Evolutionary conservation across 768 basidiomycete species (phyloP).

Genomic region (Exidia glandulosa): DNA sequence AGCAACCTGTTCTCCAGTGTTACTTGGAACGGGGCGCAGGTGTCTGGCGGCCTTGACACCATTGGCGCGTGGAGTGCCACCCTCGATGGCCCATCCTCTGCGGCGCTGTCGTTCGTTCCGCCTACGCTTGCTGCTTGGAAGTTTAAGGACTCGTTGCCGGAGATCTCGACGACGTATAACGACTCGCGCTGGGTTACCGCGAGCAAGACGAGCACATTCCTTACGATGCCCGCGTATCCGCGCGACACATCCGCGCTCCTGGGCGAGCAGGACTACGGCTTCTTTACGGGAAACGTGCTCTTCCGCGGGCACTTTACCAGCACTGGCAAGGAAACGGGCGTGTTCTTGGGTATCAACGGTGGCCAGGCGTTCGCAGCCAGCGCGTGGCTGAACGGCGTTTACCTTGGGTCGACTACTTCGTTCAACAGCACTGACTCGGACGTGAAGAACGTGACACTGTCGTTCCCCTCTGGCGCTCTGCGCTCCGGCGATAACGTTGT

Average conservation of each 20-base stretch:
- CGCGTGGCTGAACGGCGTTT: conserved; percentile 66
- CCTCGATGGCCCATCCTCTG: neutral
- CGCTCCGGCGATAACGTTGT: conserved; percentile 57
- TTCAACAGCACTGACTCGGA: conserved; percentile 14
- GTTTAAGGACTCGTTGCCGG: conserved; percentile 67
- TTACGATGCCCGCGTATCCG: conserved; percentile 12
- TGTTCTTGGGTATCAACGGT: conserved; percentile 71
- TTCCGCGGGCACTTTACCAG: conserved; percentile 69
- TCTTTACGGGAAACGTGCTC: conserved; percentile 44
- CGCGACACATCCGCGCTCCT: neutral
- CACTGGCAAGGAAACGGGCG: conserved; percentile 3
- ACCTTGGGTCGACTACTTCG: conserved; percentile 26
- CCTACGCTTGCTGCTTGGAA: conserved; percentile 49
- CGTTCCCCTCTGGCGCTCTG: conserved; percentile 48
- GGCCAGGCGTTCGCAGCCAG: conserved; percentile 76
- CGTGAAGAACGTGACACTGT: conserved; percentile 57
- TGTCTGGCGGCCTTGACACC: conserved; percentile 11
- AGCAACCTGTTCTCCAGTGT: conserved; percentile 33
- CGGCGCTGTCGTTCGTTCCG: conserved; percentile 16
- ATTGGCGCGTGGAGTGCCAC: neutral
- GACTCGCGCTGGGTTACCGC: conserved; percentile 58
- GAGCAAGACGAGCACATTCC: conserved; percentile 65
- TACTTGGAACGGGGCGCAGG: conserved; percentile 58
- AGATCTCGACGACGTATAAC: conserved; percentile 44
- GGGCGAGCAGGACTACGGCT: neutral